Evolutionary conservation across 164 flowering plant species (phyloP), one percentile per base, ranked within the genome.

Genomic region (Macadamia integrifolia): DNA sequence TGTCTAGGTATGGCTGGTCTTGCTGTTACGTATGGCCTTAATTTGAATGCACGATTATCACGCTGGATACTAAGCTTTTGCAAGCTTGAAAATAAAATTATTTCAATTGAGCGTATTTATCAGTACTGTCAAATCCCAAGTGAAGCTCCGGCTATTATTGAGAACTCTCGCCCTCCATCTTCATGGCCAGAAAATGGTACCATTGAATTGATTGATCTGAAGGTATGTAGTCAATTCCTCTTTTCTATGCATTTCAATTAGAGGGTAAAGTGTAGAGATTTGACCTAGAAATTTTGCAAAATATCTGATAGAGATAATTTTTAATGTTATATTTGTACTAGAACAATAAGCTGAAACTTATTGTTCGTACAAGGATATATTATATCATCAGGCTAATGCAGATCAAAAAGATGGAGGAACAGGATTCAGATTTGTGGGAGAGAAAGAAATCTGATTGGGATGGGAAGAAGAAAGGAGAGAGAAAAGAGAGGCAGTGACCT

Each of bases 41-140:
- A 94, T 74, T 77, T 94, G 82, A 94, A 94, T 82, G 94, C 94
- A 18, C 97, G 98, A 13, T 71, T 92, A 58, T 92, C 99, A 42
- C 79, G 99, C 57, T 92, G 98, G 98, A 94, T 94, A 71, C 92
- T 92, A 53, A 92, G 98, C 80, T 92, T 94, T 75, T 94, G 99
- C 81, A 92, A 94, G 78, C 97, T 94, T 63, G 99, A 93, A 79
- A 93, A 92, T 77, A 93, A 93, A 73, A 95, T 95, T 74, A 92
- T 95, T 62, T 95, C 99, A 52, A 88, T 95, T 28, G 99, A 95
- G 68, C 88, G 99, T 71, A 92, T 95, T 71, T 80, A 91, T 75
- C 99, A 95, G 61, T 92, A 92, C 73, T 84, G 89, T 65, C 83
- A 87, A 70, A 84, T 95, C 69, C 90, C 93, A 55, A 68, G 92